Evolutionary conservation across 495 filamentous ascomycete genomes (phyloP), one percentile per base, ranked within the genome.

Genomic region (Letharia columbiana): DNA sequence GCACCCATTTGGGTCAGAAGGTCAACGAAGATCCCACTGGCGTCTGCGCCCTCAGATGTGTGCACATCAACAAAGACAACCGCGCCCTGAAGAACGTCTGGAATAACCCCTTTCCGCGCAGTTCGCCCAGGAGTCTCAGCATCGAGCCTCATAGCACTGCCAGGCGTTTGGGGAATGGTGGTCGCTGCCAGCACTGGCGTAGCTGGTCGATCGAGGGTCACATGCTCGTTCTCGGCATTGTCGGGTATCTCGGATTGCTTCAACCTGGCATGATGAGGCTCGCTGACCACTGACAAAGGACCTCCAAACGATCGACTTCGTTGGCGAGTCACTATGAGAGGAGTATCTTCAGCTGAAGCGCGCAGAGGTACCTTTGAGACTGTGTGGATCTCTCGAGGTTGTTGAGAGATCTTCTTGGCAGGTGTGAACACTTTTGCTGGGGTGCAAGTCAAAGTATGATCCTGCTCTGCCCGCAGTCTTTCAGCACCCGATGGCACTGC

Each of bases 31-130:
- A 94, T 86, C 20, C 84, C 83, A 66, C 88, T 92, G 20, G 91
- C 91, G 74, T 95, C 90, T 33, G 89, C 90, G 5, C 91, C 92
- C 73, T 96, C 91, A 44, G 84, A 89, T 4, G 91, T 94, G 71
- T 92, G 87, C n/a, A 97, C 91, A 77, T 98, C 93, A 13, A 96
- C 91, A 74, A 85, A 91, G n/a, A 94, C 89, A 4, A 92, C 84
- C 17, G 88, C 89, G 4, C 92, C 92, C 18, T 82, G 80, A 2
- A 96, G 78, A 2, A 86, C 69, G 1, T 74, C 71, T 7, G 78
- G 75, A 63, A 82, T 77, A 35, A 84, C 70, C 47, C 83, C 80
- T 18, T 77, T 76, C 12, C 82, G 80, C 33, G 82, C 79, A 35
- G 82, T 82, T 31, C 81, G 78, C 17, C 80, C 81, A 12, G 84